These are phyloP conservation scores for Phoma herbarum DNA, from an alignment of 2,329 filamentous ascomycete genomes.

Conservation along the genomic window DNA sequence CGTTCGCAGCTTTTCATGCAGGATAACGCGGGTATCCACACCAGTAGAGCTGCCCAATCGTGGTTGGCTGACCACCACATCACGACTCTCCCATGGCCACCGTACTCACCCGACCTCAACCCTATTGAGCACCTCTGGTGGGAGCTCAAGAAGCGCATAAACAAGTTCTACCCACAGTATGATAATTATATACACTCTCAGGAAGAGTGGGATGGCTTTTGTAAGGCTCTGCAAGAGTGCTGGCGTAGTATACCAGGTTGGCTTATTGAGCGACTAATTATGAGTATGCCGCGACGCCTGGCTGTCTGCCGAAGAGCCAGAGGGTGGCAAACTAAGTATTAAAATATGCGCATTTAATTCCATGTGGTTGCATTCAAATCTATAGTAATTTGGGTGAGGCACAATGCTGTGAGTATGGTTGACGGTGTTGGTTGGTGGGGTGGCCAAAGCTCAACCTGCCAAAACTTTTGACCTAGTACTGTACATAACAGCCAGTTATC, in stretches of 20 bases:
- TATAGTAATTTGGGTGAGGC: too few species aligned
- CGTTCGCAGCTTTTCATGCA: constrained; percentile 15
- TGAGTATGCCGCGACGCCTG: constrained; percentile 19
- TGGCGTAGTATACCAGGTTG: constrained; percentile 15
- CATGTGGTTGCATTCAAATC: too few species aligned
- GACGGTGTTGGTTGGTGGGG: too few species aligned
- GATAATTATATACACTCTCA: constrained; percentile 16
- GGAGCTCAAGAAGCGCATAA: constrained; percentile 31
- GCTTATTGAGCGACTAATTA: constrained; percentile 16
- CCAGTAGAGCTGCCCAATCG: too few species aligned
- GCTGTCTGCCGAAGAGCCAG: constrained; percentile 9
- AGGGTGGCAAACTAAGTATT: constrained; percentile 25
- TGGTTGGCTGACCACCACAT: too few species aligned
- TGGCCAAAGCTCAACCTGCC: too few species aligned
- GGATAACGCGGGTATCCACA: too few species aligned
- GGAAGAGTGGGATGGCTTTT: constrained; percentile 23
- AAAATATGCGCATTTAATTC: background rate
- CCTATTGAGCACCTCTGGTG: constrained; percentile 41
- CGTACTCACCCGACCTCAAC: constrained; percentile 36
- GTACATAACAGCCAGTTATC: background rate
- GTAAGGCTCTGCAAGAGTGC: constrained; percentile 21
- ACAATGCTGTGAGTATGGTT: too few species aligned
- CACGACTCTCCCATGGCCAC: too few species aligned
- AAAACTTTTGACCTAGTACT: too few species aligned
- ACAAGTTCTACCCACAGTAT: constrained; percentile 28